Evolutionary conservation across 129 eudicot species (phyloP).

Genomic region (Saussurea involucrata): DNA sequence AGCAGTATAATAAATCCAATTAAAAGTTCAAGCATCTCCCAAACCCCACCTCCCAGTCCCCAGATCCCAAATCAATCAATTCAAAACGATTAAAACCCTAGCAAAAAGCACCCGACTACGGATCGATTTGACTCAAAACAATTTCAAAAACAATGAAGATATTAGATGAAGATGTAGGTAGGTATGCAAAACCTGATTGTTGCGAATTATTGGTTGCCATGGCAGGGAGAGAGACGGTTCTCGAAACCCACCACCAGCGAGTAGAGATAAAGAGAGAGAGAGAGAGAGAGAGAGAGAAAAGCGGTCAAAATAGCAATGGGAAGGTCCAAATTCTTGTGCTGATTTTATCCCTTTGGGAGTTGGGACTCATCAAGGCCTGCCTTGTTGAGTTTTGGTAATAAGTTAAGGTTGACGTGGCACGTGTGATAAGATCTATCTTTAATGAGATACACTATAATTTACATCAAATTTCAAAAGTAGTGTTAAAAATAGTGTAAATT

Average conservation of each 20-base stretch:
- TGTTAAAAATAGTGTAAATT: too few relatives aligned
- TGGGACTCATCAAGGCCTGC: neutral
- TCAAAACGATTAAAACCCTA: conserved; percentile 16
- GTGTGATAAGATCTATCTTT: too few relatives aligned
- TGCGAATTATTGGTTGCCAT: conserved; percentile 40
- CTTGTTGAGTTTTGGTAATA: too few relatives aligned
- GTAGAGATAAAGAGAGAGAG: conserved; percentile 17
- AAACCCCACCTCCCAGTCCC: neutral
- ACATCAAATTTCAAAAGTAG: too few relatives aligned
- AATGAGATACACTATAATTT: too few relatives aligned
- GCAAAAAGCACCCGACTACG: neutral
- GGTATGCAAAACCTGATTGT: conserved; percentile 30
- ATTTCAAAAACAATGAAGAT: neutral
- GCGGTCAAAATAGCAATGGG: neutral
- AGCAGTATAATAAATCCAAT: neutral
- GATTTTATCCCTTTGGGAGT: conserved; percentile 10
- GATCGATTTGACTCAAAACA: conserved; percentile 3
- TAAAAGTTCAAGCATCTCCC: neutral
- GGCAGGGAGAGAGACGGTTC: conserved; percentile 25
- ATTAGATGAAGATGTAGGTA: neutral
- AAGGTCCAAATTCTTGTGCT: conserved; percentile 21
- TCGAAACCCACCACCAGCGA: conserved; percentile 24
- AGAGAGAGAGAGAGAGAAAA: conserved; percentile 13
- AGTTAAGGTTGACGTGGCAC: too few relatives aligned
- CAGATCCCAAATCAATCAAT: conserved; percentile 16